Conservation (phyloP, 2,329 filamentous ascomycete species). For the Epichloe gansuensis region DNA sequence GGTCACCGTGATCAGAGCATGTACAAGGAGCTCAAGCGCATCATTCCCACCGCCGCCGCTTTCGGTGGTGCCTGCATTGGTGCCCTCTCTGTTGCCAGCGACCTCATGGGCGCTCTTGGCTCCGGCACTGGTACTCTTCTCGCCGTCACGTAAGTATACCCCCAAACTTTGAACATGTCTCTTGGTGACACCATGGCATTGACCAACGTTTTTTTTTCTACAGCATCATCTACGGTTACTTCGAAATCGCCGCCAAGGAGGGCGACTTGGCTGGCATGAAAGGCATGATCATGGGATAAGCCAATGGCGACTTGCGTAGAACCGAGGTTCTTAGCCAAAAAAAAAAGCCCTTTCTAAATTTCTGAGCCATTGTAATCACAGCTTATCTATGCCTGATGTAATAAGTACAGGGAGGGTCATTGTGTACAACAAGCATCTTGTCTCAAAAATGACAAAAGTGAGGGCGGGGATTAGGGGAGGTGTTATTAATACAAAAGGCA, state of each 20-base stretch:
- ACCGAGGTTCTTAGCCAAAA: not conserved
- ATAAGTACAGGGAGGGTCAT: not conserved
- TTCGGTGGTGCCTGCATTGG: slow-evolving; percentile 99
- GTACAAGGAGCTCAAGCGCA: slow-evolving; percentile 99
- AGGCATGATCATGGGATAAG: slow-evolving; percentile 59
- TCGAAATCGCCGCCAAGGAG: slow-evolving; percentile 98
- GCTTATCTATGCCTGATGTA: not conserved
- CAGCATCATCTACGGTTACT: slow-evolving; percentile 98
- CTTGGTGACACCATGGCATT: not conserved
- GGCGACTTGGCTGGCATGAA: slow-evolving; percentile 81
- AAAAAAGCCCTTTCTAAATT: not conserved
- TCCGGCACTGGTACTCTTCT: slow-evolving; percentile 96
- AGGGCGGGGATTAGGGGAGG: not conserved
- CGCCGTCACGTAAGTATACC: slow-evolving; percentile 82
- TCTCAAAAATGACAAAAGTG: not conserved
- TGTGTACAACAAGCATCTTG: slow-evolving; percentile 7
- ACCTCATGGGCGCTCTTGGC: slow-evolving; percentile 89
- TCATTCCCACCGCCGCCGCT: slow-evolving; percentile 94
- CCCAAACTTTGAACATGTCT: not conserved
- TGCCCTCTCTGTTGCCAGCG: slow-evolving; percentile 87
- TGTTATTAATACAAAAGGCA: slow-evolving; percentile 2
- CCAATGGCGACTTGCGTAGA: not conserved
- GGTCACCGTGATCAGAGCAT: slow-evolving; percentile 99
- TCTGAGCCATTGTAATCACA: not conserved
- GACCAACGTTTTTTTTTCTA: not conserved